phyloP scores from a whole-genome alignment of 805 yeast genomes.

The Pichia ethanolica region DNA sequence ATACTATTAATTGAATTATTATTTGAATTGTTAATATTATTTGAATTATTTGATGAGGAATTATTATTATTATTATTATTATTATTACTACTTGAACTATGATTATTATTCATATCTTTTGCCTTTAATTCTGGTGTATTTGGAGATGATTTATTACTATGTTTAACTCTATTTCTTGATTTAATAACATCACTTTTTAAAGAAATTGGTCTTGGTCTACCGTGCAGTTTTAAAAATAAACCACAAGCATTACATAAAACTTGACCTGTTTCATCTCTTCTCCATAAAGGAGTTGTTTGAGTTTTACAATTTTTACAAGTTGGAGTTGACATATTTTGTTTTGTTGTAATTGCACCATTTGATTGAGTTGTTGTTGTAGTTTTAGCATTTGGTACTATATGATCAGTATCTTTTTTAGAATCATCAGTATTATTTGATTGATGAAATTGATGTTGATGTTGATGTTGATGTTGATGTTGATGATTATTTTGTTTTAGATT shows the following conservation, averaged over 20 bases:
- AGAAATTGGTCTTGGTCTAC: conserved; percentile 86
- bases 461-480: conserved; percentile 95
- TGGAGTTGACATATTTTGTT: conserved; percentile 55
- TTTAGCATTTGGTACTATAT: not conserved
- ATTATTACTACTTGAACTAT: not conserved
- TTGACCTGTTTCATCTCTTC: conserved; percentile 89
- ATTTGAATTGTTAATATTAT: not conserved
- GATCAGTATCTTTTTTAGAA: too few species aligned
- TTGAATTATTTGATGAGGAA: not conserved
- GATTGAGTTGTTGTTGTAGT: too few species aligned
- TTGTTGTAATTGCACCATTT: conserved; percentile 43
- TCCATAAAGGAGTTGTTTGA: conserved; percentile 90
- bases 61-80: not conserved
- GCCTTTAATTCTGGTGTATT: conserved; percentile 52
- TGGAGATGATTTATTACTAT: conserved; percentile 37
- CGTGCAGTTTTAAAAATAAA: conserved; percentile 78
- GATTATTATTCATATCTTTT: conserved; percentile 29
- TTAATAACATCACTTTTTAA: conserved; percentile 89
- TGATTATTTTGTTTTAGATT: conserved; percentile 19
- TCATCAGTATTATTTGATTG: conserved; percentile 16
- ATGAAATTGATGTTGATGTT: conserved; percentile 89
- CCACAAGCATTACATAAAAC: conserved; percentile 96
- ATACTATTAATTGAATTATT: not conserved
- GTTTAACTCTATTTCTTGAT: conserved; percentile 79
- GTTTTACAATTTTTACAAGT: conserved; percentile 88